phyloP scores from a whole-genome alignment of 2,329 filamentous ascomycete genomes.

The Botrytis porri region DNA sequence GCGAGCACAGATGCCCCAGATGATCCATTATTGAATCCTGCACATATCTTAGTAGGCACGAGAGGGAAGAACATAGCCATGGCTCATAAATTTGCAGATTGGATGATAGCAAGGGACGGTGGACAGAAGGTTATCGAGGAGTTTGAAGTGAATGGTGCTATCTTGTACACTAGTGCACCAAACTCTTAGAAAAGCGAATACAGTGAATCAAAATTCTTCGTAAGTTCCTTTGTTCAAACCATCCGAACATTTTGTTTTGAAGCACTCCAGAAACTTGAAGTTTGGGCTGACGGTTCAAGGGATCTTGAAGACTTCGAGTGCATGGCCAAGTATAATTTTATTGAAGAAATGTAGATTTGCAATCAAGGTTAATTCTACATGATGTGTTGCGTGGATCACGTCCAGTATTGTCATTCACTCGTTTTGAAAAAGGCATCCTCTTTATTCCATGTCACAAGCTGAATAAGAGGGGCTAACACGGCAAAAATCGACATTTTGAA shows the following conservation, averaged over 20 bases:
- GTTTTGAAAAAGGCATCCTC: neutral
- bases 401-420: neutral
- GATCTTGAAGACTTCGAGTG: neutral
- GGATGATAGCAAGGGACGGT: conserved; percentile 39
- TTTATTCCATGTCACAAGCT: neutral
- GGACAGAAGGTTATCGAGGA: conserved; percentile 41
- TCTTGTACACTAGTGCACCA: conserved; percentile 42
- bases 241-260: neutral
- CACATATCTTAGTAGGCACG: conserved; percentile 42
- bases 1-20: conserved; percentile 39
- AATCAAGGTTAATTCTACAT: too few relatives aligned
- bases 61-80: conserved; percentile 39
- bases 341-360: neutral
- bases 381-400: too few relatives aligned
- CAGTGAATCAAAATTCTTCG: neutral
- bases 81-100: conserved; percentile 42
- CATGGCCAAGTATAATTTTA: neutral
- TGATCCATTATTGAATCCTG: conserved; percentile 45
- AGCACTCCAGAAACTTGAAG: neutral
- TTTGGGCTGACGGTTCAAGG: neutral
- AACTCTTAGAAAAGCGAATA: neutral
- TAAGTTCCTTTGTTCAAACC: neutral
- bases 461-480: neutral
- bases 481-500: neutral
- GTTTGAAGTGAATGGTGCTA: conserved; percentile 41